Conservation (phyloP, 495 filamentous ascomycete genomes). For the Letharia columbiana region DNA sequence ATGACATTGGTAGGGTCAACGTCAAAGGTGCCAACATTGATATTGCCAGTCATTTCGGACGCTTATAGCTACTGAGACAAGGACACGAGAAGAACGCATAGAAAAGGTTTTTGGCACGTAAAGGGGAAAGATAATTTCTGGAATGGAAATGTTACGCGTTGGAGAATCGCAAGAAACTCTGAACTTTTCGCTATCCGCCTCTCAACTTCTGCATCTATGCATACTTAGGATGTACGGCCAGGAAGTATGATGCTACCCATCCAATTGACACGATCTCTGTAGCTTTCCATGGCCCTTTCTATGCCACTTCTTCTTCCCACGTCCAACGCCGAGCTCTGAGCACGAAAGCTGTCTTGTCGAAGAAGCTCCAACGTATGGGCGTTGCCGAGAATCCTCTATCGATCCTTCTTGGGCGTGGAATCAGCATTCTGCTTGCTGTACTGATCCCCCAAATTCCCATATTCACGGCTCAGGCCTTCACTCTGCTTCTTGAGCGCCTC, state of each 20-base stretch:
- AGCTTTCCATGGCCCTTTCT: not conserved
- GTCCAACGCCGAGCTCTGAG: not conserved
- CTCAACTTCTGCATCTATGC: not conserved
- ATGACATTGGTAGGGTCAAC: not conserved
- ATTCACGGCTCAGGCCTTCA: slow-evolving; percentile 67
- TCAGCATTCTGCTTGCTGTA: slow-evolving; percentile 45
- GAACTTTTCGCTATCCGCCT: not conserved
- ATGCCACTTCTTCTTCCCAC: not conserved
- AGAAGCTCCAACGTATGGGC: not conserved
- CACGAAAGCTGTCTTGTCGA: not conserved
- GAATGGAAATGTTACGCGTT: not conserved
- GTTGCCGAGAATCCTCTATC: slow-evolving; percentile 37
- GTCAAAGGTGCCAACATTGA: not conserved
- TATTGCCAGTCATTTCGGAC: not conserved
- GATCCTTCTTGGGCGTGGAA: slow-evolving; percentile 56
- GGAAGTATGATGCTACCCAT: not conserved
- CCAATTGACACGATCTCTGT: not conserved
- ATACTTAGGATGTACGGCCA: not conserved
- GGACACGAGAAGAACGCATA: not conserved
- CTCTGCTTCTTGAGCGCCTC: slow-evolving; percentile 80
- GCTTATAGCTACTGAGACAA: not conserved
- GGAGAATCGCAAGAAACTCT: not conserved
- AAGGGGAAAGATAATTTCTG: not conserved
- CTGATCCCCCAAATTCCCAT: slow-evolving; percentile 73
- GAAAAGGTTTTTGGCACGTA: not conserved